Base-by-base conservation (phyloP, 2,329 filamentous ascomycete species). In the Botrytis byssoidea region DNA sequence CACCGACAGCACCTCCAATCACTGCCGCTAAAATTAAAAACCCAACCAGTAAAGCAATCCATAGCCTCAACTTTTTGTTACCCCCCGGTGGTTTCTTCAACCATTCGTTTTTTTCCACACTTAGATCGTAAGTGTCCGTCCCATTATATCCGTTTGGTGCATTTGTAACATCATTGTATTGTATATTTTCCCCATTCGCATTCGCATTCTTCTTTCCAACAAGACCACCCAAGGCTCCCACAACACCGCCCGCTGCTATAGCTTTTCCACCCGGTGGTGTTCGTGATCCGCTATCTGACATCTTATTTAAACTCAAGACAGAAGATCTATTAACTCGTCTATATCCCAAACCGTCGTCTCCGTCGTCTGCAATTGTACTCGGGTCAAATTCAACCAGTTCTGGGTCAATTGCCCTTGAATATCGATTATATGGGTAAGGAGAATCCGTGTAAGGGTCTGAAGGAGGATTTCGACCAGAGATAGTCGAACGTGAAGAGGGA, bases 331-430 rank as follows among this genome's bases (percentile, higher is more conserved):
- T 81, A 83, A 79, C 80, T 66, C 81, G 83, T 69, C 82, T 83
- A 77, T 88, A 90, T 7, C 88, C 86, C 70, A 96, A 86, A 1
- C 92, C 94, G 81, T 97, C 95, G 79, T 97, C 95, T 42, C 93
- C 94, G 80, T 98, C 95, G 81, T 97, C 95, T 35, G 88, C 88
- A 76, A 97, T 95, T 22, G 91, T 90, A 79, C 92, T 89, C 4
- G 94, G 94, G 80, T 97, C 80, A 61, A 81, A 79, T 22, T 79
- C 77, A 5, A 70, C 75, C 48, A 81, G 42, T 35, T 66, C 77
- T 2, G 80, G 78, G 67, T 81, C 79, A 35, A 81, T 79, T 68
- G 61, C 37, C 51, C 78, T 74, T 18, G 80, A 80, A 44, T 80
- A 79, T 71, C 80, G 77, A 64, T 78, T 73, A 59, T 78, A 77